Evolutionary conservation across 202 grass and related monocot genomes (phyloP).

Genomic region (Saccharum hybrid): DNA sequence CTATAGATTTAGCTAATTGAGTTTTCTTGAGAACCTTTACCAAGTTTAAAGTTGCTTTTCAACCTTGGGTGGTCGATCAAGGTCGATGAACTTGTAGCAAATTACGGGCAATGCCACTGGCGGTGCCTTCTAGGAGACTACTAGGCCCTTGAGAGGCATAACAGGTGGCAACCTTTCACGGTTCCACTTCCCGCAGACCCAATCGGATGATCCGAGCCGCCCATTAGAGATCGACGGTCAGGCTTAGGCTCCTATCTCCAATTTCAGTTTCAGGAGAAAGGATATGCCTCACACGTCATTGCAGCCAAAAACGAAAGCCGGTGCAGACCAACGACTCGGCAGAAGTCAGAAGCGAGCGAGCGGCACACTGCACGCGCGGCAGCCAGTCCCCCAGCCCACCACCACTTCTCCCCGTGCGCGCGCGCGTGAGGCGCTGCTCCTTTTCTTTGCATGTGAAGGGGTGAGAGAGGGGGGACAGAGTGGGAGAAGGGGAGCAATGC

Average conservation of each 20-base stretch:
- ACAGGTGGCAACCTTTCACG: background rate
- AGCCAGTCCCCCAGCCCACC: background rate
- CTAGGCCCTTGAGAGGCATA: background rate
- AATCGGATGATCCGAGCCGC: conserved; percentile 3
- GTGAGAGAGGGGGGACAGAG: background rate
- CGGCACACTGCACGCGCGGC: background rate
- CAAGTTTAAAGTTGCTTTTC: background rate
- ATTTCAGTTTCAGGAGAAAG: background rate
- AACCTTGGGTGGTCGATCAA: background rate
- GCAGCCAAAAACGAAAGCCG: conserved; percentile 5
- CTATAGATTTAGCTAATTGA: background rate
- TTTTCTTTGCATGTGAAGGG: conserved; percentile 40
- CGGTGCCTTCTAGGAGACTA: background rate
- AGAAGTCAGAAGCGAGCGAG: conserved; percentile 19
- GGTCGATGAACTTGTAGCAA: background rate
- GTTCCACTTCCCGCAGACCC: background rate
- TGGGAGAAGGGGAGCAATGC: conserved; percentile 51
- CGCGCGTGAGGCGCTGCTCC: conserved; percentile 32
- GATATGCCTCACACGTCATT: conserved; percentile 27
- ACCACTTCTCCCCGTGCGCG: conserved; percentile 14
- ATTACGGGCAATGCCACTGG: background rate
- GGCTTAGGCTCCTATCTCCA: background rate
- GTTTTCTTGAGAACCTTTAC: background rate
- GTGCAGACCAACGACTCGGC: conserved; percentile 36
- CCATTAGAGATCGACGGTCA: background rate